phyloP scores from a whole-genome alignment of 1,284 basidiomycete species.

The Rhodotorula mucilaginosa region DNA sequence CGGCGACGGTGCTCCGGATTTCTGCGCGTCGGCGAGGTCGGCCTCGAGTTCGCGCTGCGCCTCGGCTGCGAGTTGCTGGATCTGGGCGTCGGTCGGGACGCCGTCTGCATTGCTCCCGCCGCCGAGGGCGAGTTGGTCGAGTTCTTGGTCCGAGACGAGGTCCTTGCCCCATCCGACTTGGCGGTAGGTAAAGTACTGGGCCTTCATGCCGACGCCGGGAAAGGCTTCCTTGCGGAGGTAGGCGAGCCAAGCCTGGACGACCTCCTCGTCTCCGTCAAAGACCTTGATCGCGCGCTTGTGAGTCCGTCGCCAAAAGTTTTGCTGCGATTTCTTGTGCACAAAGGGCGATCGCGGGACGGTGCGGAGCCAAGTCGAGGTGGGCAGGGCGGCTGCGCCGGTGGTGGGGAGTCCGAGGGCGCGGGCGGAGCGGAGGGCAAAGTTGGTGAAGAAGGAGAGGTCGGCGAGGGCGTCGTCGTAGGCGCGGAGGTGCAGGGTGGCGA shows the following conservation, averaged over 20 bases:
- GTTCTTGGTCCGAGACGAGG: conserved; percentile 10
- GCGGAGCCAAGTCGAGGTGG: conserved; percentile 75
- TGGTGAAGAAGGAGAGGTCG: conserved; percentile 72
- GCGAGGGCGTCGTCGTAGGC: conserved; percentile 62
- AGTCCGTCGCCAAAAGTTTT: conserved; percentile 86
- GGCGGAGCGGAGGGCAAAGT: conserved; percentile 82
- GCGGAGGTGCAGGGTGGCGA: conserved; percentile 78
- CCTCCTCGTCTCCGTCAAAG: conserved; percentile 78
- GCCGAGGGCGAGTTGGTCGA: conserved; percentile 4
- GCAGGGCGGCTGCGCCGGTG: conserved; percentile 66
- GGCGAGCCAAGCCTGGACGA: conserved; percentile 75
- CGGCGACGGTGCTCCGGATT: neutral
- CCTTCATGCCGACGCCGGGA: conserved; percentile 81
- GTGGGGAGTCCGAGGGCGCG: conserved; percentile 78
- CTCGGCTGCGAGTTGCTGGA: neutral
- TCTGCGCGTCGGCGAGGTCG: neutral
- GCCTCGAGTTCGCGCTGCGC: neutral
- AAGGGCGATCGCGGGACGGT: conserved; percentile 86
- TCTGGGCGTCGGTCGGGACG: neutral
- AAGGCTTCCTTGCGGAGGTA: conserved; percentile 77
- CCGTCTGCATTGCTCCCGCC: neutral
- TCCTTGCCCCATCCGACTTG: conserved; percentile 56
- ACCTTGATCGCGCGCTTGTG: conserved; percentile 85
- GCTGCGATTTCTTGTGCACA: conserved; percentile 89
- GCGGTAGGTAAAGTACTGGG: conserved; percentile 71